These are phyloP conservation scores for Russula foetens DNA, from an alignment of 768 basidiomycete species.

Conservation along the genomic window DNA sequence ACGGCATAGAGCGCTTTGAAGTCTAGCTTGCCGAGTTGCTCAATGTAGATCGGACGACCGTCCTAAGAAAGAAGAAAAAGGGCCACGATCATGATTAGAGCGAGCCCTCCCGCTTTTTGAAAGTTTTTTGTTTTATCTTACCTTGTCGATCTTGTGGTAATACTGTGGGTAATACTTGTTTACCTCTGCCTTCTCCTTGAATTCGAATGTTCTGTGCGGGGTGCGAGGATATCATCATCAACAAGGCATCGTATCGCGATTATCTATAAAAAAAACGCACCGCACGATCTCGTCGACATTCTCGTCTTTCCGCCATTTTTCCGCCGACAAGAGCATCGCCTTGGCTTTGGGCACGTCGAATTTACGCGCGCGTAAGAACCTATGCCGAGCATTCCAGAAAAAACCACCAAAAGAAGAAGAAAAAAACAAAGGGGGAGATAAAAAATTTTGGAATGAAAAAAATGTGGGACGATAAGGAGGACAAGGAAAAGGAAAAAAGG, in stretches of 20 bases:
- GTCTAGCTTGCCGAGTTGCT: slow-evolving; percentile 86
- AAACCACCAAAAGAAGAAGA: not conserved
- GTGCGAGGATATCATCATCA: too few relatives aligned
- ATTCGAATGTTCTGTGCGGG: slow-evolving; percentile 64
- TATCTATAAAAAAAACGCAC: slow-evolving; percentile 32
- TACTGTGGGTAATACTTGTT: slow-evolving; percentile 93
- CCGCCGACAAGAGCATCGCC: slow-evolving; percentile 71
- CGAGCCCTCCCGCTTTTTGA: too few relatives aligned
- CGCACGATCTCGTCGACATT: slow-evolving; percentile 66
- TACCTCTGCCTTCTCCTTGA: slow-evolving; percentile 73
- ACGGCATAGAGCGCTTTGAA: slow-evolving; percentile 70
- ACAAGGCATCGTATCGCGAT: too few relatives aligned
- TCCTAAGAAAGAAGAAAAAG: slow-evolving; percentile 46
- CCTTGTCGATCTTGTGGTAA: slow-evolving; percentile 95
- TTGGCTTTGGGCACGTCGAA: slow-evolving; percentile 82
- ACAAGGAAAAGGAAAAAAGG: not conserved
- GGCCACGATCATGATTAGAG: not conserved
- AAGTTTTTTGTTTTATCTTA: slow-evolving; percentile 23
- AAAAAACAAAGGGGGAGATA: not conserved
- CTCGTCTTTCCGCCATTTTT: slow-evolving; percentile 87
- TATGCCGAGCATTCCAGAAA: slow-evolving; percentile 23
- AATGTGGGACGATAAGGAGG: too few relatives aligned
- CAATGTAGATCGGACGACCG: slow-evolving; percentile 92
- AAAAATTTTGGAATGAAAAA: too few relatives aligned
- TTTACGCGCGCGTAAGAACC: slow-evolving; percentile 89